A percentile compares a stretch with the other conserved stretches of the same genome.
Conservation (phyloP, 2,329 filamentous ascomycete species). For the Fusarium ambrosium region DNA sequence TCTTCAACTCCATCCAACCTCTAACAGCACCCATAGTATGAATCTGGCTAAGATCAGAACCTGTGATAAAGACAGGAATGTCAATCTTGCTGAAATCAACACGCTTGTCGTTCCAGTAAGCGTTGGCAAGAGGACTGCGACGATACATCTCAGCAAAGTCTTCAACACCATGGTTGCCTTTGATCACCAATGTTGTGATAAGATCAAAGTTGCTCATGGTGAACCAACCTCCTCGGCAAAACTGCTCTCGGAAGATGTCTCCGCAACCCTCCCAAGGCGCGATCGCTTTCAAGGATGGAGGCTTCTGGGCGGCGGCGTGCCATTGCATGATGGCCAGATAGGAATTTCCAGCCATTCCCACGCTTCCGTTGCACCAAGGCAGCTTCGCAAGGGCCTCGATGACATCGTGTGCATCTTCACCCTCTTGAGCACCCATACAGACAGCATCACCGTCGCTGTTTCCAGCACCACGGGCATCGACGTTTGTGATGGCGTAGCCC, state of each 20-base stretch:
- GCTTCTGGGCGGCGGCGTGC: slow-evolving; percentile 31
- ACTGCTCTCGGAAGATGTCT: slow-evolving; percentile 30
- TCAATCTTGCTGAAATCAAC: slow-evolving; percentile 31
- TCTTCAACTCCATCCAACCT: slow-evolving; percentile 37
- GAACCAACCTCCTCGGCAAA: slow-evolving; percentile 28
- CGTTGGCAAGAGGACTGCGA: not conserved
- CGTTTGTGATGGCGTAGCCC: slow-evolving; percentile 19
- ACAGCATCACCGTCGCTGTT: slow-evolving; percentile 18
- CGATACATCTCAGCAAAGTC: slow-evolving; percentile 20
- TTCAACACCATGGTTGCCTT: slow-evolving; percentile 6
- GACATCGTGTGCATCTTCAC: slow-evolving; percentile 41
- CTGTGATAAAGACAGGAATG: slow-evolving; percentile 35
- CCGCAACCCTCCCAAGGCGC: slow-evolving; percentile 30
- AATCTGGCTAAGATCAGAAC: slow-evolving; percentile 40
- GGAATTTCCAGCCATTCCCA: slow-evolving; percentile 52
- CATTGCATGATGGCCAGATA: slow-evolving; percentile 45
- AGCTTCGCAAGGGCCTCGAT: slow-evolving; percentile 47
- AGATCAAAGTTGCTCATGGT: slow-evolving; percentile 25
- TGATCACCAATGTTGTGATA: slow-evolving; percentile 13
- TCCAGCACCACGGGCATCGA: slow-evolving; percentile 9
- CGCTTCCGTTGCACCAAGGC: slow-evolving; percentile 50
- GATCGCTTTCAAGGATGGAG: slow-evolving; percentile 32
- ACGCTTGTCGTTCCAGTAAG: slow-evolving; percentile 29
- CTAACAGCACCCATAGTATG: slow-evolving; percentile 42
- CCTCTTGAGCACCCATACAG: slow-evolving; percentile 33